Evolutionary conservation across 306 rosid species (phyloP), one percentile per base, ranked within the genome.

Genomic region (Cajanus cajan): DNA sequence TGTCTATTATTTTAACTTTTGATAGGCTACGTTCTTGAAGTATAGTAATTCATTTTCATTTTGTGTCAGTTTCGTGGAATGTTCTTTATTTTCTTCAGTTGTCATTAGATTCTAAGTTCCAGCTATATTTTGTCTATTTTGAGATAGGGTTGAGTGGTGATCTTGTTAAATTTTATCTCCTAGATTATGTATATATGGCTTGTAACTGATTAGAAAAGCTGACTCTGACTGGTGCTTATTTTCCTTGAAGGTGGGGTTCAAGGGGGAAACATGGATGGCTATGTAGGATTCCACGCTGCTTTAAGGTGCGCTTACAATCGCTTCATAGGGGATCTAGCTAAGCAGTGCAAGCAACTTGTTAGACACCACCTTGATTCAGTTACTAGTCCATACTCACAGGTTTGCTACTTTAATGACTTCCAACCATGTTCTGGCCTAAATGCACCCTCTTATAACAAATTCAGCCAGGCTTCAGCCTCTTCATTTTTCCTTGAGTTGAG

Each of bases 341-440:
- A 85, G 87, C 90, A 95, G 68, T 90, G 94, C 96, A 95, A 95
- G 87, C 87, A 88, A 74, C 89, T 95, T 69, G 94, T 93, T 68
- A 82, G 94, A 74, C 96, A 95, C 85, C 99, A 95, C 81, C 90
- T 95, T 64, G 96, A 95, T 82, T 91, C 98, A 69, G 98, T 89
- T 82, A 95, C 98, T 34, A 93, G 99, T 82, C 98, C 98, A 64
- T 93, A 95, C 78, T 95, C 99, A 52, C 92, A 90, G 86, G 96
- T 91, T 78, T 91, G 96, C 87, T 87, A 91, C 36, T 88, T 85
- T 72, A 91, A 84, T 57, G 92, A 91, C 45, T 84, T 85, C 76
- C 93, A 90, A 82, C 82, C 82, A 21, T 71, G 85, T 12, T 78
- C 74, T 68, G 82, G 85, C 79, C 78, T 77, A 68, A 86, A 80